Base-by-base conservation (phyloP, 257 asterid species). In the Ocimum tenuiflorum region DNA sequence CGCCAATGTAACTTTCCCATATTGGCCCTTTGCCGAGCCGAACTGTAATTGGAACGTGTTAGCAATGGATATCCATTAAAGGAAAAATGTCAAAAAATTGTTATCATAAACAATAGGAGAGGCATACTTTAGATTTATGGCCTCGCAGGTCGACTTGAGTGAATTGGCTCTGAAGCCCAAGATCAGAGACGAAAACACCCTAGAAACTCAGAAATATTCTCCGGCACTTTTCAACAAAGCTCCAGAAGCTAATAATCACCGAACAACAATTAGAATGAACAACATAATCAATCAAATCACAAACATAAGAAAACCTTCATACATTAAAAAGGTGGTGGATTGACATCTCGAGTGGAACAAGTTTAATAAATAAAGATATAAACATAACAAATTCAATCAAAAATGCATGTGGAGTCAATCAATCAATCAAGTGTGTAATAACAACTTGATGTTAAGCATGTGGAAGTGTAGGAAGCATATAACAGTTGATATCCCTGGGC, bases 91-190 rank as follows among this genome's bases (percentile, higher is more conserved):
- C 6, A 7, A 1, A 11, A 8, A 1, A 38, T 38, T 9, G 41
- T 2, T n/a, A n/a, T n/a, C n/a, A n/a, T n/a, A 35, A 35, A 35
- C 41, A 35, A 12, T 56, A 9, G 52, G 11, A n/a, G 6, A 19
- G 1, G 36, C 27, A n/a, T 43, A 43, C 96, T 71, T 82, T 79
- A 2, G 96, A 74, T 77, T 88, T 76, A 55, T 86, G 91, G 69
- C 74, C 55, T 0, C 88, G 85, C 31, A 88, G 95, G 85, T 88
- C 96, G 47, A 88, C 95, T 82, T 88, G 96, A 59, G 96, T 86
- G 68, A 88, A 88, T 71, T 88, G 96, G 82, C 84, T 84, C 77
- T 88, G 96, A 77, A 88, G 96, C 89, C 81, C 71, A 60, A 75
- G 81, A 79, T 88, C 96, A 61, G 96, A 81, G 58, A 88, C 90